A percentile compares a stretch with the other conserved stretches of the same genome.
phyloP scores from a whole-genome alignment of 352 stramenopile genomes.

The Pythium scleroteichum region DNA sequence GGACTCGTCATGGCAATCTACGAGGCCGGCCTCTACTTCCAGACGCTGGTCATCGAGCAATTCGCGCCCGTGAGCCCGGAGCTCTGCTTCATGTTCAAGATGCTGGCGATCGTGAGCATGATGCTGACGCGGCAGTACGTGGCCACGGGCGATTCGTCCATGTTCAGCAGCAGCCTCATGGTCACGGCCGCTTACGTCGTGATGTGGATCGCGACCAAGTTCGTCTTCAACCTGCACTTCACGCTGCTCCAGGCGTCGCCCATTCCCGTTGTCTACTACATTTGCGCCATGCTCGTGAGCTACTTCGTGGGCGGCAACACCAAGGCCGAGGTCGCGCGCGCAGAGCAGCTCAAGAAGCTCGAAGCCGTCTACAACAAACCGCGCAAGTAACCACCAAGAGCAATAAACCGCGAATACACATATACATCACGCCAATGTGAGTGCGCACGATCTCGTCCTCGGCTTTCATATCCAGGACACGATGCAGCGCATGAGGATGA shows the following conservation, averaged over 20 bases:
- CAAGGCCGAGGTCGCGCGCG: conserved; percentile 47
- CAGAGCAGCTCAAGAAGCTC: conserved; percentile 59
- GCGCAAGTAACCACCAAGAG: too few species aligned
- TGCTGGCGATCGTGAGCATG: conserved; percentile 39
- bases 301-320: conserved; percentile 53
- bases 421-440: too few species aligned
- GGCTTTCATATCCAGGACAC: too few species aligned
- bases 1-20: conserved; percentile 44
- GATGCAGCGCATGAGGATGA: too few species aligned
- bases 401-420: too few species aligned
- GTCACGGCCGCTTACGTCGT: conserved; percentile 38
- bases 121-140: conserved; percentile 44
- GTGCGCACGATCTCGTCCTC: too few species aligned
- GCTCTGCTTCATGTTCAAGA: conserved; percentile 42
- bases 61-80: conserved; percentile 13
- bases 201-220: conserved; percentile 35
- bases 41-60: conserved; percentile 28
- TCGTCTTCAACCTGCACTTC: conserved; percentile 34
- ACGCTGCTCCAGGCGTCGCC: conserved; percentile 44
- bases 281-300: conserved; percentile 28
- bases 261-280: conserved; percentile 44
- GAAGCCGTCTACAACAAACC: conserved; percentile 29
- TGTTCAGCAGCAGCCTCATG: conserved; percentile 34
- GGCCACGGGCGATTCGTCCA: conserved; percentile 18
- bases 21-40: conserved; percentile 40